Evolutionary conservation across 1,284 basidiomycete species (phyloP).

Genomic region (Ustilago vetiveriae): DNA sequence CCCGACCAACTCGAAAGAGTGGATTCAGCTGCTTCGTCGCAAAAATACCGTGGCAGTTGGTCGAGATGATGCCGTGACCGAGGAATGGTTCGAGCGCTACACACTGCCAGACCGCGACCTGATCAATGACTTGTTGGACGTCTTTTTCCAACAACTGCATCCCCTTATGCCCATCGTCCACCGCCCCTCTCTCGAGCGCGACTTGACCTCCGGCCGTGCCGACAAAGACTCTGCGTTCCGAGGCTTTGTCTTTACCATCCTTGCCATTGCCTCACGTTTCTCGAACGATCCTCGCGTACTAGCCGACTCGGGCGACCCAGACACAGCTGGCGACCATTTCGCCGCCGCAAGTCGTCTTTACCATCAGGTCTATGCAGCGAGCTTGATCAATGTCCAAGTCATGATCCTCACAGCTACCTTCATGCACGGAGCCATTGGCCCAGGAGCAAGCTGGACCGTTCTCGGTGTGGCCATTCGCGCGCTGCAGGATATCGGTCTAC

Average conservation of each 20-base stretch:
- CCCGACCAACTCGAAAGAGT: conserved; percentile 56
- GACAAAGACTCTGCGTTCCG: conserved; percentile 58
- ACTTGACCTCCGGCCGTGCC: conserved; percentile 46
- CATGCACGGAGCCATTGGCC: conserved; percentile 55
- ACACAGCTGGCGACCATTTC: conserved; percentile 58
- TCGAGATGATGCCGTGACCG: conserved; percentile 51
- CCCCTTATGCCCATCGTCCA: conserved; percentile 61
- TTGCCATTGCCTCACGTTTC: conserved; percentile 58
- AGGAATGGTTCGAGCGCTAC: conserved; percentile 57
- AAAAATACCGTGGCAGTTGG: conserved; percentile 60
- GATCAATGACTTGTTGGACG: conserved; percentile 44
- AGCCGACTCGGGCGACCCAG: conserved; percentile 45
- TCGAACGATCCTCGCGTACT: conserved; percentile 52
- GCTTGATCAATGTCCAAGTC: conserved; percentile 61
- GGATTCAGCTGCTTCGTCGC: conserved; percentile 55
- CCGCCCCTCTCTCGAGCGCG: conserved; percentile 47
- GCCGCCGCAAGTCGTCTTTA: conserved; percentile 59
- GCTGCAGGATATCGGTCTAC: conserved; percentile 59
- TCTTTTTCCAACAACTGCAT: conserved; percentile 52
- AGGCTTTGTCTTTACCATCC: conserved; percentile 58
- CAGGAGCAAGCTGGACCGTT: conserved; percentile 56
- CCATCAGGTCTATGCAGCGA: conserved; percentile 59
- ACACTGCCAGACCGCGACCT: conserved; percentile 49
- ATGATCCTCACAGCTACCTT: conserved; percentile 56
- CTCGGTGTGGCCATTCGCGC: conserved; percentile 60